Evolutionary conservation across 78 protist species (phyloP).

Genomic region (Tieghemostelium lacteum): DNA sequence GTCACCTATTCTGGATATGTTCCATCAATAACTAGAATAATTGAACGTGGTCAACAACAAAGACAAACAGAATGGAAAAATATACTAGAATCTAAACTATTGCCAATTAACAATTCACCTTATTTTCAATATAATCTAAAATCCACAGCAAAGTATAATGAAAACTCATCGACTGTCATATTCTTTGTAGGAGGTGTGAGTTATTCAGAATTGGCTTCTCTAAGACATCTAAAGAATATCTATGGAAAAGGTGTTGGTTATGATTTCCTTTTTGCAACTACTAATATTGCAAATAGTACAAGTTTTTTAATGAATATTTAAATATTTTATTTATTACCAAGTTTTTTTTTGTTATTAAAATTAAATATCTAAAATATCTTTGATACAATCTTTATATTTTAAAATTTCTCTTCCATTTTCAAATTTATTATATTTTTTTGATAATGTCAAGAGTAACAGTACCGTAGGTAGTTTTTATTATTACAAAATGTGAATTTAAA

Average conservation of each 20-base stretch:
- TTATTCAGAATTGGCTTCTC: background rate
- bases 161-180: background rate
- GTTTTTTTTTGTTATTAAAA: no score
- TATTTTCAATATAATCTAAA: background rate
- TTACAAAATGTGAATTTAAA: no score
- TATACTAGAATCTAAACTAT: background rate
- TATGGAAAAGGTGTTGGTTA: conserved; percentile 2
- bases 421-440: no score
- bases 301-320: conserved; percentile 21
- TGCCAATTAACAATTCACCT: background rate
- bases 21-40: conserved; percentile 5
- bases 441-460: no score
- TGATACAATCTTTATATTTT: no score
- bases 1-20: conserved; percentile 8
- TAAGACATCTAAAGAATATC: conserved; percentile 2
- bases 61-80: background rate
- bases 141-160: background rate
- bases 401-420: no score
- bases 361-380: no score
- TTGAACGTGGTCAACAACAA: conserved; percentile 12
- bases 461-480: no score
- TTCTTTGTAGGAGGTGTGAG: conserved; percentile 6
- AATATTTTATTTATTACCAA: no score
- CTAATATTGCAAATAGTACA: conserved; percentile 1
- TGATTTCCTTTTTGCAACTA: conserved; percentile 14